Percentiles rank a stretch among this genome's conserved stretches.
Evolutionary conservation across 192 early-diverging fungal genomes (phyloP).

Genomic region (Rhizoclosmatium globosum): DNA sequence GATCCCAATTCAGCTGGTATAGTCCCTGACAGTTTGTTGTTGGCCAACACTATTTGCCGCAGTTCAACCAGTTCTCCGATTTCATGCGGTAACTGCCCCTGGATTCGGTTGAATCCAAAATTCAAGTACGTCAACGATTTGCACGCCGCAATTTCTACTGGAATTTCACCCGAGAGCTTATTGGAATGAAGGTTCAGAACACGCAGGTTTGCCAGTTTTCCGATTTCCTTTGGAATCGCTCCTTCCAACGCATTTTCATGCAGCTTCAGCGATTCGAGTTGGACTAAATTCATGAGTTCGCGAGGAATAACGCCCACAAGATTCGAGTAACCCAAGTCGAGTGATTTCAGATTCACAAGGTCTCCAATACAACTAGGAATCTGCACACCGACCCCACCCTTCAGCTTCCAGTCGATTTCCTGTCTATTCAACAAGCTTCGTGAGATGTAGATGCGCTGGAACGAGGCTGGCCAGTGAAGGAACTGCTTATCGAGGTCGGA

Average conservation of each 20-base stretch:
- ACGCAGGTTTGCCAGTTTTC: constrained; percentile 5
- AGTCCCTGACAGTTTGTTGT: background rate
- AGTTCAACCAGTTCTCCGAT: background rate
- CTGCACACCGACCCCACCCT: background rate
- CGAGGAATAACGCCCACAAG: constrained; percentile 1
- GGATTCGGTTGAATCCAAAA: constrained; percentile 11
- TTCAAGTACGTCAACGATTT: constrained; percentile 15
- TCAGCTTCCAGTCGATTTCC: constrained; percentile 4
- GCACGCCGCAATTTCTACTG: background rate
- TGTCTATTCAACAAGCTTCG: background rate
- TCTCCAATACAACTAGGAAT: background rate
- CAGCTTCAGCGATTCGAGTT: constrained; percentile 18
- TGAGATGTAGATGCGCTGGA: background rate
- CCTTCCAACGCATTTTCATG: constrained; percentile 13
- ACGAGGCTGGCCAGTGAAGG: constrained; percentile 9
- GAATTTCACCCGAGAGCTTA: background rate
- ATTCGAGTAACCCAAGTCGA: constrained; percentile 7
- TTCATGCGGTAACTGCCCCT: constrained; percentile 12
- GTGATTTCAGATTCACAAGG: background rate
- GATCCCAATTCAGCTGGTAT: constrained; percentile 6
- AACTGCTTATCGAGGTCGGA: background rate
- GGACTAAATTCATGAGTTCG: background rate
- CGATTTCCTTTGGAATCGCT: constrained; percentile 5
- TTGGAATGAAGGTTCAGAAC: constrained; percentile 20
- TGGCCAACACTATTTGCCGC: background rate